Conservation (phyloP, 78 protist genomes). For the Diacronema lutheri region DNA sequence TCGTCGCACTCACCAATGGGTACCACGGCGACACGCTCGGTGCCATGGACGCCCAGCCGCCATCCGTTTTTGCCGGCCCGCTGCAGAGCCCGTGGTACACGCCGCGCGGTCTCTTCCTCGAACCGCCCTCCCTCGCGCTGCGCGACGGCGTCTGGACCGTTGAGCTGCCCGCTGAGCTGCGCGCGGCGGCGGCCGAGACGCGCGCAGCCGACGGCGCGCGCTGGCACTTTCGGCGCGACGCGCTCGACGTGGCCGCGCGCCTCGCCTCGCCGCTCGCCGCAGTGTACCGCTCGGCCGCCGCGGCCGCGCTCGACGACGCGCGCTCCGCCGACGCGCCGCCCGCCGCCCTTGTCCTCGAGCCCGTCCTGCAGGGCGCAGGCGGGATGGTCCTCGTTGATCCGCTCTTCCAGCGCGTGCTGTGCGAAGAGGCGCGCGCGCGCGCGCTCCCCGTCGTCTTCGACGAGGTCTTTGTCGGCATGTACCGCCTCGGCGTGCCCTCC, state of each 20-base stretch:
- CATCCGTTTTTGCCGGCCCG: neutral
- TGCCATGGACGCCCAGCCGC: constrained; percentile 34
- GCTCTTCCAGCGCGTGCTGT: constrained; percentile 36
- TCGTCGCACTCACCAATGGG: neutral
- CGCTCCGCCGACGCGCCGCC: neutral
- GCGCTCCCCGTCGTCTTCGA: constrained; percentile 40
- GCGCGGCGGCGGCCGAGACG: too few species aligned
- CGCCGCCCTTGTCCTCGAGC: constrained; percentile 15
- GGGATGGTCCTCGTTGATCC: constrained; percentile 51
- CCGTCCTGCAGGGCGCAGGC: neutral
- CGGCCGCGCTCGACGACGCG: neutral
- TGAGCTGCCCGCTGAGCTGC: neutral
- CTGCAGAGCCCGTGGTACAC: neutral
- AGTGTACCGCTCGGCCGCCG: neutral
- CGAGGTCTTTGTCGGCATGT: constrained; percentile 48
- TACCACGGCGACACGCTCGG: constrained; percentile 66
- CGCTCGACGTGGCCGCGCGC: too few species aligned
- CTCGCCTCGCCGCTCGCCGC: neutral
- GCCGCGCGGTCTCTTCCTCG: neutral
- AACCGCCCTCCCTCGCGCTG: neutral
- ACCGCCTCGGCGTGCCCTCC: constrained; percentile 4
- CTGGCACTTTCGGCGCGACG: too few species aligned
- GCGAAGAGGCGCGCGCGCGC: neutral
- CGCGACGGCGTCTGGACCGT: neutral
- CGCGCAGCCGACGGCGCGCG: neutral